phyloP scores from a whole-genome alignment of 2,329 filamentous ascomycete genomes.

The Penicillium expansum region DNA sequence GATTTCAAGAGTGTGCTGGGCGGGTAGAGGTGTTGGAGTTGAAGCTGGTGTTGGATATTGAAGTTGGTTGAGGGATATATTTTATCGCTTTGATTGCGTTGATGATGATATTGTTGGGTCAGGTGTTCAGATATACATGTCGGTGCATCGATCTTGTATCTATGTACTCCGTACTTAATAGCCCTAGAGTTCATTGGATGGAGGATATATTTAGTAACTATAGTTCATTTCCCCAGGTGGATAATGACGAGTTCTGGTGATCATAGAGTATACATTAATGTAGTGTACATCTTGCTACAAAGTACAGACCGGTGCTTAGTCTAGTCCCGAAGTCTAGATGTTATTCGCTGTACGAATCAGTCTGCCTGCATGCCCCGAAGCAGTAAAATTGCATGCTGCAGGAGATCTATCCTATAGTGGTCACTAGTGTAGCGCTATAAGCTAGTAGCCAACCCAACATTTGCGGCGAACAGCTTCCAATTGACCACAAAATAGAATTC shows the following conservation, averaged over 20 bases:
- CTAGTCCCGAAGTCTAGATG: too few species aligned
- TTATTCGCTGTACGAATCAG: background rate
- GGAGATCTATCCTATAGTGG: slow-evolving; percentile 8
- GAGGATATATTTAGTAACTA: background rate
- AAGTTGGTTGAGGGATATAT: background rate
- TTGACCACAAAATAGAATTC: background rate
- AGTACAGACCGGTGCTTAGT: background rate
- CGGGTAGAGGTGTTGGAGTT: background rate
- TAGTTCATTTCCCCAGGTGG: background rate
- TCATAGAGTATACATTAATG: background rate
- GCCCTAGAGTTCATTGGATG: background rate
- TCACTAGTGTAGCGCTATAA: background rate
- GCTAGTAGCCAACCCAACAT: background rate
- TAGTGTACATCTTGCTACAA: background rate
- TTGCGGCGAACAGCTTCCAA: background rate
- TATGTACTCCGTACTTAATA: too few species aligned
- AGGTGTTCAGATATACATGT: background rate
- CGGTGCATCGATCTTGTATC: background rate
- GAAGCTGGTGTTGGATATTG: background rate
- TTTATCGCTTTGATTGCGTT: background rate
- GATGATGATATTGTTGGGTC: background rate
- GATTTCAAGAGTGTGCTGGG: background rate
- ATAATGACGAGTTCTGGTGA: background rate
- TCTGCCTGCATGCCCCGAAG: slow-evolving; percentile 5
- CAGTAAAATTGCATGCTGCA: slow-evolving; percentile 5